Evolutionary conservation across 2,329 filamentous ascomycete species (phyloP).

Genomic region (Gnomoniopsis smithogilvyi): DNA sequence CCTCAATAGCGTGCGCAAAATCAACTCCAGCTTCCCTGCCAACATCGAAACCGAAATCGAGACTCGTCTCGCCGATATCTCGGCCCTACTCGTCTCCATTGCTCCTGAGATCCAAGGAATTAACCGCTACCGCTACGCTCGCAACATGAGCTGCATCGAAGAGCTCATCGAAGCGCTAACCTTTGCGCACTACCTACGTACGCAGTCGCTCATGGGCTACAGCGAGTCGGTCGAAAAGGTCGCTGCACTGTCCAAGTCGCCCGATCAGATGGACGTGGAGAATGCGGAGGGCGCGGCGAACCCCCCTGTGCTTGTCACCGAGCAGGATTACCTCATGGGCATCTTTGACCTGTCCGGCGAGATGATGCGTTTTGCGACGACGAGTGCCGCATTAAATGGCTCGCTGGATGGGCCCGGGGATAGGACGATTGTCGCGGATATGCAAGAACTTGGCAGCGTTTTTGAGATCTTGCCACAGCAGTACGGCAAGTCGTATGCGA

Average conservation of each 20-base stretch:
- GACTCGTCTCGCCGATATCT: slow-evolving; percentile 68
- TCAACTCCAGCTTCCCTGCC: slow-evolving; percentile 61
- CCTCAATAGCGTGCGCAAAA: slow-evolving; percentile 55
- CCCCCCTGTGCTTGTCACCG: slow-evolving; percentile 58
- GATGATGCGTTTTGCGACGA: slow-evolving; percentile 94
- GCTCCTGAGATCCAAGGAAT: slow-evolving; percentile 71
- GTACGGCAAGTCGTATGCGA: slow-evolving; percentile 56
- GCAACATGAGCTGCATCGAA: slow-evolving; percentile 81
- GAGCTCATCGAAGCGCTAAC: slow-evolving; percentile 91
- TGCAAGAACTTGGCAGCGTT: slow-evolving; percentile 72
- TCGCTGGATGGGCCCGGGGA: slow-evolving; percentile 34
- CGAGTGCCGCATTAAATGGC: slow-evolving; percentile 74
- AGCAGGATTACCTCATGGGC: slow-evolving; percentile 85
- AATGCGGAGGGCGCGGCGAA: slow-evolving; percentile 25
- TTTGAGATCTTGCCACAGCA: slow-evolving; percentile 71
- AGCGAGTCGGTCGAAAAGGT: slow-evolving; percentile 54
- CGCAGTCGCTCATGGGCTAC: slow-evolving; percentile 69
- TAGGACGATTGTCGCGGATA: slow-evolving; percentile 71
- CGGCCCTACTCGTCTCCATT: slow-evolving; percentile 63
- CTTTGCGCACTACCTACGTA: slow-evolving; percentile 82
- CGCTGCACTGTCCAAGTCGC: slow-evolving; percentile 27
- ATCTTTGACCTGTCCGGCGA: slow-evolving; percentile 94
- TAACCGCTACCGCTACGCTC: slow-evolving; percentile 79
- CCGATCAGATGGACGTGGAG: slow-evolving; percentile 31
- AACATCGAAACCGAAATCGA: slow-evolving; percentile 69